Base-by-base conservation (phyloP, 2,329 filamentous ascomycete genomes). In the Periglandula ipomoeae region DNA sequence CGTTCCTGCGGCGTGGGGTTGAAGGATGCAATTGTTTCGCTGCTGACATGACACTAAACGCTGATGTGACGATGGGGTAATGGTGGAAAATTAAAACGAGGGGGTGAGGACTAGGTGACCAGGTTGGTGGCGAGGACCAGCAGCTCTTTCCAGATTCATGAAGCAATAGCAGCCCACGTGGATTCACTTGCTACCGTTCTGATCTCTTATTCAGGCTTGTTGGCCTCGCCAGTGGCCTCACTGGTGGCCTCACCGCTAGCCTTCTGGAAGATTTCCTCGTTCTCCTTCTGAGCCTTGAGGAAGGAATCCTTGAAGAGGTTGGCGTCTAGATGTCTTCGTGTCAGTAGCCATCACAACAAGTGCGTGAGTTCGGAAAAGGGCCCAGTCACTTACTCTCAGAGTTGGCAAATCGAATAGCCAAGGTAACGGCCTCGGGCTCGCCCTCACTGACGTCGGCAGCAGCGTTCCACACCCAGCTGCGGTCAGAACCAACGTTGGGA, bases 401-500 rank as follows among this genome's bases (percentile, higher is more conserved):
- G 78, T 97, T 98, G 73, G 86, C 91, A 64, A 98, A 96, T 59
- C 93, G 89, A 62, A 98, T 97, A 56, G 93, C 93, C 62, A 98
- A 79, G 48, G 93, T 98, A 64, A 89, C 85, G 49, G 90, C 89
- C 78, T 98, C 93, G 55, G 93, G 87, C 75, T 96, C 91, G 54
- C 93, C 93, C 78, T 98, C 93, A 65, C 89, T 95, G 60, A 97
- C 91, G 77, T 98, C 93, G 58, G 93, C 93, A 50, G 90, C 86
- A 52, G 90, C 91, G 65, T 95, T 97, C 93, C 93, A 98, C 58
- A 98, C 93, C 93, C 93, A 98, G 75, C 87, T 94, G 69, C 93
- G 87, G 76, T 98, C 93, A 63, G 88, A 95, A 63, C 93, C 93
- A 58, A 97, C 90, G 69, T 98, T 98, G 71, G 93, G 89, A 54